A percentile compares a stretch with the other conserved stretches of the same genome.
These are phyloP conservation scores for Hordeum pubiflorum DNA, from an alignment of 202 grass and related monocot genomes.

Conservation along the genomic window DNA sequence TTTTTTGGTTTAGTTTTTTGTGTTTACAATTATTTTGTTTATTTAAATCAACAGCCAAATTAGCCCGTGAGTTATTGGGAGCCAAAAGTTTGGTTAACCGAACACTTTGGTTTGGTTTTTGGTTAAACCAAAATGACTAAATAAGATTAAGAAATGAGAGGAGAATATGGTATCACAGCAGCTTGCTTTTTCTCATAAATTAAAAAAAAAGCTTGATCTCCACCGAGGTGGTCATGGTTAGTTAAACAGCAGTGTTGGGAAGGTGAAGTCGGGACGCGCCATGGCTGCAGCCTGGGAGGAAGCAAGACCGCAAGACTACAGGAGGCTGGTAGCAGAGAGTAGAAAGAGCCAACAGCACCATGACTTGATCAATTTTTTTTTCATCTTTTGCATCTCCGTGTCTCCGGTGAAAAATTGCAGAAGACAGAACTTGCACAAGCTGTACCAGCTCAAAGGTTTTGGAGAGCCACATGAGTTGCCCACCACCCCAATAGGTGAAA, in stretches of 20 bases:
- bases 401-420: background rate
- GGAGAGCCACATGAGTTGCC: background rate
- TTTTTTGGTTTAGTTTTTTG: background rate
- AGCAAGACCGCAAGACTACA: background rate
- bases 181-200: background rate
- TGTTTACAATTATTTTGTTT: background rate
- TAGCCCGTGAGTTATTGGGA: background rate
- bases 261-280: background rate
- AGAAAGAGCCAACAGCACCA: background rate
- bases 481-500: background rate
- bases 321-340: background rate
- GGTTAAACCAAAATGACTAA: background rate
- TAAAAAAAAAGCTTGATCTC: background rate
- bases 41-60: background rate
- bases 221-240: background rate
- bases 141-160: background rate
- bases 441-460: background rate
- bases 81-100: background rate
- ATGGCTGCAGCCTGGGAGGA: background rate
- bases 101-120: background rate
- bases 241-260: background rate
- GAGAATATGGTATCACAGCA: background rate
- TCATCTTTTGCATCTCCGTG: background rate
- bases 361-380: background rate
- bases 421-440: background rate